Conservation (phyloP, 2,329 filamentous ascomycete genomes). For the Pseudogymnoascus sp. region DNA sequence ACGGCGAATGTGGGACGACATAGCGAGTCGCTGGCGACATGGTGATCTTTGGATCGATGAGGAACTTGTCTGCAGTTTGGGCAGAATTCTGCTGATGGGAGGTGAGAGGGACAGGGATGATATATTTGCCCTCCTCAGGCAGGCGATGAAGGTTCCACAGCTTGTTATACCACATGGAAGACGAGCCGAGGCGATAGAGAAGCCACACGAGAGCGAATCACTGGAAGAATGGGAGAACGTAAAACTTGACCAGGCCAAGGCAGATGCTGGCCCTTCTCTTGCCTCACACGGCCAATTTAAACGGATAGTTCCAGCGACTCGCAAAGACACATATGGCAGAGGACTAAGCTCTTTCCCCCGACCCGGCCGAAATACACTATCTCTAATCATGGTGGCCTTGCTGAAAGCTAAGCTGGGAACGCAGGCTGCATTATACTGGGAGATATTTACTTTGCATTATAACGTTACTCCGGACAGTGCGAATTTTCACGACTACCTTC, state of each 20-base stretch:
- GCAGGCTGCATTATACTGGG: slow-evolving; percentile 72
- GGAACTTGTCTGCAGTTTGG: slow-evolving; percentile 73
- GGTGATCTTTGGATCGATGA: slow-evolving; percentile 70
- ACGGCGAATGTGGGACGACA: slow-evolving; percentile 72
- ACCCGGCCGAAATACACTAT: slow-evolving; percentile 54
- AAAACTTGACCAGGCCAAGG: not conserved
- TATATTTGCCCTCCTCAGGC: slow-evolving; percentile 67
- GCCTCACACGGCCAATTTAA: slow-evolving; percentile 8
- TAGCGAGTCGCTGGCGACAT: slow-evolving; percentile 66
- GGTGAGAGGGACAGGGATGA: slow-evolving; percentile 59
- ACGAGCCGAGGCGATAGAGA: not conserved
- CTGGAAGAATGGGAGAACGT: slow-evolving; percentile 9
- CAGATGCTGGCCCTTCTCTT: slow-evolving; percentile 1
- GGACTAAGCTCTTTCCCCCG: slow-evolving; percentile 31
- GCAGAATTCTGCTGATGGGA: slow-evolving; percentile 63
- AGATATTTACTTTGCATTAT: slow-evolving; percentile 55
- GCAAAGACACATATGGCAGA: slow-evolving; percentile 12
- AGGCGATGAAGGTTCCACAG: slow-evolving; percentile 71
- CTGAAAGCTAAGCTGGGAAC: slow-evolving; percentile 51
- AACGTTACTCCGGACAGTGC: slow-evolving; percentile 63
- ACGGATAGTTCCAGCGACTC: slow-evolving; percentile 13
- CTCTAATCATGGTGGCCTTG: slow-evolving; percentile 60
- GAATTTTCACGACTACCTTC: slow-evolving; percentile 64
- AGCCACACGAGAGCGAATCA: slow-evolving; percentile 1
- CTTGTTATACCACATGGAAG: slow-evolving; percentile 19